phyloP scores from a whole-genome alignment of 1,284 basidiomycete species.

The Inonotus obliquus region DNA sequence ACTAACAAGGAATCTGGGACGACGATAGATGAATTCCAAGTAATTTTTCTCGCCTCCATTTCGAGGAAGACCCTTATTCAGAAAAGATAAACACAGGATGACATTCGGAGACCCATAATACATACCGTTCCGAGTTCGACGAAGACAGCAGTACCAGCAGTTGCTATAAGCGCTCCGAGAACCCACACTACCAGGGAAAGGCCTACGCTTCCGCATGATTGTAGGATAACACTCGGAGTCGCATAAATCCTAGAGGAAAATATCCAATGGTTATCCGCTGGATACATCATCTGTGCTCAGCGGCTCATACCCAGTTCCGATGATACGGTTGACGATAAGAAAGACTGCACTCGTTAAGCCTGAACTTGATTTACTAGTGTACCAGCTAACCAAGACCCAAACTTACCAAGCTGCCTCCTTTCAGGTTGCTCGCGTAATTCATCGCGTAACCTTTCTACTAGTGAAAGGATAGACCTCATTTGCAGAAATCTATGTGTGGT shows the following conservation, averaged over 20 bases:
- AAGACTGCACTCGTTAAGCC: conserved; percentile 58
- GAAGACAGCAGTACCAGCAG: conserved; percentile 65
- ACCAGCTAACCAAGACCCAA: neutral
- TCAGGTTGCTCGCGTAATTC: conserved; percentile 17
- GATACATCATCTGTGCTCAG: neutral
- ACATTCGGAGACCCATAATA: conserved; percentile 18
- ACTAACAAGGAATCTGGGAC: conserved; percentile 56
- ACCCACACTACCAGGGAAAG: conserved; percentile 67
- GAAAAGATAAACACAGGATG: neutral
- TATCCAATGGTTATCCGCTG: neutral
- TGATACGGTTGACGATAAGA: conserved; percentile 72
- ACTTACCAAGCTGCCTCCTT: conserved; percentile 23
- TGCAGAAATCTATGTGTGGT: conserved; percentile 18
- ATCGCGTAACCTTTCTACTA: too few species aligned
- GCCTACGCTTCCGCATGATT: conserved; percentile 60
- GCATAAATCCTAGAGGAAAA: conserved; percentile 59
- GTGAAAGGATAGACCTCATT: too few species aligned
- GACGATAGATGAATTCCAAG: conserved; percentile 63
- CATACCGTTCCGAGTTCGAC: conserved; percentile 68
- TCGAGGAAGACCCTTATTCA: conserved; percentile 53
- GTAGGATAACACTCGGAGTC: conserved; percentile 64
- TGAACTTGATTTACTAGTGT: conserved; percentile 18
- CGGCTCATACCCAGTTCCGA: conserved; percentile 62
- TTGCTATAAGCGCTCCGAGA: conserved; percentile 57
- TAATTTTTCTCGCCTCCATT: conserved; percentile 81